A percentile compares a stretch with the other conserved stretches of the same genome.
Evolutionary conservation across 805 yeast species (phyloP).

Genomic region (Metschnikowia henanensis): DNA sequence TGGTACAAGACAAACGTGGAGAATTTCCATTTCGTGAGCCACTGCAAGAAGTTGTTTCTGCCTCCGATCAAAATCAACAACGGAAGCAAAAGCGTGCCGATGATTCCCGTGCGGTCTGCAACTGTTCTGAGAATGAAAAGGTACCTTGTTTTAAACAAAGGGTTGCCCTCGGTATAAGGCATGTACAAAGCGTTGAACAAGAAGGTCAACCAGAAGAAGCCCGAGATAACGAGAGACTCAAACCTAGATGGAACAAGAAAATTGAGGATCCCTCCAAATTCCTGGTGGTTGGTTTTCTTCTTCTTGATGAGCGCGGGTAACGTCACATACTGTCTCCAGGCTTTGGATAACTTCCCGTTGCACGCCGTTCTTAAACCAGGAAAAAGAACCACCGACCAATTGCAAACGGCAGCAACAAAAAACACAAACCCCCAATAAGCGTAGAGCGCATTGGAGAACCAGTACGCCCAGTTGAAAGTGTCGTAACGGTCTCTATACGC

Average conservation of each 20-base stretch:
- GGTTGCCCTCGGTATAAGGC: not conserved
- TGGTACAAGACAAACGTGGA: conserved; percentile 63
- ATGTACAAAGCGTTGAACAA: conserved; percentile 8
- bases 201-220: conserved; percentile 17
- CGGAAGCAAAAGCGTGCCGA: conserved; percentile 50
- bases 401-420: conserved; percentile 10
- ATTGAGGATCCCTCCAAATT: conserved; percentile 22
- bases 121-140: conserved; percentile 22
- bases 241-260: conserved; percentile 26
- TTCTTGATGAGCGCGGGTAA: conserved; percentile 39
- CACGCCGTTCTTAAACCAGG: conserved; percentile 8
- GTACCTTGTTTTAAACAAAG: not conserved
- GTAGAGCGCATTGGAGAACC: conserved; percentile 5
- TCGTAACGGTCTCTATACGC: conserved; percentile 4
- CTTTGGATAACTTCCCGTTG: conserved; percentile 29
- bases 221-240: conserved; percentile 23
- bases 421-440: conserved; percentile 14
- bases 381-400: conserved; percentile 13
- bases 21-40: conserved; percentile 60
- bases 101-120: conserved; percentile 55
- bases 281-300: conserved; percentile 26
- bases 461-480: conserved; percentile 8
- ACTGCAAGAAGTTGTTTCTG: conserved; percentile 68
- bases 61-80: conserved; percentile 60
- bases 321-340: conserved; percentile 33